Base-by-base conservation (phyloP, 768 basidiomycete genomes). In the Termitomyces sp. region DNA sequence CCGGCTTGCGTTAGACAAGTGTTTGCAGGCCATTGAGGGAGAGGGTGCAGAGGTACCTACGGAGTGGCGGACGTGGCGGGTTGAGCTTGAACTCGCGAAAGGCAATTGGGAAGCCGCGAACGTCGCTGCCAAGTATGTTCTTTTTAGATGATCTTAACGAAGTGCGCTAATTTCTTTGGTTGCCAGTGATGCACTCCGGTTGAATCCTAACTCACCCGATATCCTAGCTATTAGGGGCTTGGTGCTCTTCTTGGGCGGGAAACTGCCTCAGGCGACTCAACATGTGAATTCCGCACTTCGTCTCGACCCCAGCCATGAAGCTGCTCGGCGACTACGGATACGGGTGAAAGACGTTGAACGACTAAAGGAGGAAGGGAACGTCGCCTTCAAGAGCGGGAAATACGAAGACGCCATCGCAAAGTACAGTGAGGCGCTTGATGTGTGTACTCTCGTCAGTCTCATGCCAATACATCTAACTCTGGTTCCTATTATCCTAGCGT, bases 331-430 rank as follows among this genome's bases (percentile, higher is more conserved):
- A 43, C 72, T 94, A 53, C 81, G 92, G 42, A 89, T 85, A 68
- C 83, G 90, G 6, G 79, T 91, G n/a, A 89, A 87, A 62, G 89
- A 90, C 34, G 84, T 95, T 17, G 92, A 95, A 59, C 76, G 83
- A 56, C 68, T 89, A 42, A 95, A 95, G 65, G 92, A 94, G 60
- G 92, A 92, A 60, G 93, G 93, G 0, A 95, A 95, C 61, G 65
- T 69, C 1, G 78, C 83, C 1, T 95, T 95, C 73, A 92, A 93
- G 70, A 54, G 65, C 0, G 79, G 80, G 2, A 76, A 76, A 56
- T 71, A 84, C 34, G 64, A 77, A 29, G 86, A 89, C 21, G 93
- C 93, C 0, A 69, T 85, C 8, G 75, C 77, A 0, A 85, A 81
- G 63, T 95, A 95, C 65, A 75, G 76, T 4, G 87, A 88, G 58